Evolutionary conservation across 257 asterid genomes (phyloP).

Genomic region (Capsicum pubescens): DNA sequence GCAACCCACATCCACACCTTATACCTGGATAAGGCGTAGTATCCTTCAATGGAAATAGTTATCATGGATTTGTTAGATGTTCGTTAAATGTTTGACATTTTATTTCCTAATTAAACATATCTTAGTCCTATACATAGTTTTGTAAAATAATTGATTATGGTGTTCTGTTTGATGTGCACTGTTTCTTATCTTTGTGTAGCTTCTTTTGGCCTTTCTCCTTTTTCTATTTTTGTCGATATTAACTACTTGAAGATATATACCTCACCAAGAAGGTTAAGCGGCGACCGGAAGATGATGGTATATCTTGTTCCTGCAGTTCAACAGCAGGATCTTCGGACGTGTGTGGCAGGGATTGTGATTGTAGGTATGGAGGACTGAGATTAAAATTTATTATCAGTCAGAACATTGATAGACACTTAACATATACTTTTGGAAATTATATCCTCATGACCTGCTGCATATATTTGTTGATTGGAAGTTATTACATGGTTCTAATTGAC

Average conservation of each 20-base stretch:
- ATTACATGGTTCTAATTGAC: slow-evolving; percentile 1
- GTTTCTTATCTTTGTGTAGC: not conserved
- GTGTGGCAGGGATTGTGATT: slow-evolving; percentile 87
- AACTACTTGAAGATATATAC: slow-evolving; percentile 70
- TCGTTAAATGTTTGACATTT: not conserved
- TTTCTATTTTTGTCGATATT: slow-evolving; percentile 42
- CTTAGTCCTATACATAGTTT: slow-evolving; percentile 10
- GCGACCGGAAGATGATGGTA: slow-evolving; percentile 88
- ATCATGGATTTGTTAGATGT: not conserved
- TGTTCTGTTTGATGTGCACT: slow-evolving; percentile 19
- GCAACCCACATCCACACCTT: slow-evolving; percentile 70
- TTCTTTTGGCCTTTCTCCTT: slow-evolving; percentile 21
- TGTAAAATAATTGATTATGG: not conserved
- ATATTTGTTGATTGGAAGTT: not conserved
- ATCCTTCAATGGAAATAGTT: slow-evolving; percentile 51
- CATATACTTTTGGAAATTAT: not conserved
- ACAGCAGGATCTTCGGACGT: slow-evolving; percentile 68
- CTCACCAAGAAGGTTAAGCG: slow-evolving; percentile 77
- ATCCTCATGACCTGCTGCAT: not conserved
- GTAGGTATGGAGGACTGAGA: slow-evolving; percentile 61
- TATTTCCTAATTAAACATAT: not conserved
- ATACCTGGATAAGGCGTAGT: slow-evolving; percentile 83
- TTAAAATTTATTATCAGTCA: slow-evolving; percentile 28
- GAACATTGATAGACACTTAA: slow-evolving; percentile 27
- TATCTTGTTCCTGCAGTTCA: slow-evolving; percentile 83